Base-by-base conservation (phyloP, 495 filamentous ascomycete genomes). In the Aspergillus panamensis region DNA sequence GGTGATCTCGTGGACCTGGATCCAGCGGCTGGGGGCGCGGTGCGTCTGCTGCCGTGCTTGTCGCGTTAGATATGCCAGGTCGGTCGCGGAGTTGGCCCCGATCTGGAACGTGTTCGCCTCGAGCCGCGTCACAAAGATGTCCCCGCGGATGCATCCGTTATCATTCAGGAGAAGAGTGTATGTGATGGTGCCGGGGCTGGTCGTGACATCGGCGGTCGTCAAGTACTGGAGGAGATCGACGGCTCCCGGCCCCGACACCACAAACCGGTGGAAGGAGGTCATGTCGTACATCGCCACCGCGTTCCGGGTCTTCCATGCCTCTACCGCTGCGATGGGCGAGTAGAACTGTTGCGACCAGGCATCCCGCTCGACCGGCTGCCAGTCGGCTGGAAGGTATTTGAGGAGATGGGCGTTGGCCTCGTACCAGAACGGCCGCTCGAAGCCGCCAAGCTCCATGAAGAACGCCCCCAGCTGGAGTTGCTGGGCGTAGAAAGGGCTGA, bases 281-380 rank as follows among this genome's bases (percentile, higher is more conserved):
- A 80, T 74, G 53, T 82, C 79, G 57, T 77, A 82, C 76, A 82
- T 78, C 8, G 77, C 78, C 2, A 79, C 77, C 0, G 74, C 79
- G 31, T 75, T 75, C 4, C 79, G 75, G 14, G 77, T 80, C 63
- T 78, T 80, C 78, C 78, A 82, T 0, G 79, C 78, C 50, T 82
- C 79, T 4, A 65, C 77, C 3, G 77, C 76, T 1, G 69, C 59
- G 33, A 82, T 76, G n/a, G 78, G 77, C 1, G 79, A 82, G 57
- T 75, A 68, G 60, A 69, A 76, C 42, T 62, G 65, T 0, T 70
- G 53, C 10, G 79, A 77, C 79, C 79, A 82, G 42, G 72, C 44
- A 47, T 82, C 79, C 50, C 78, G 67, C 33, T 71, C 66, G 8
- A 73, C 65, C 7, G 77, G 75, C 51, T 69, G 63, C 77, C 77